phyloP scores from a whole-genome alignment of 139 green algal genomes.

The Coccomyxa sp. region DNA sequence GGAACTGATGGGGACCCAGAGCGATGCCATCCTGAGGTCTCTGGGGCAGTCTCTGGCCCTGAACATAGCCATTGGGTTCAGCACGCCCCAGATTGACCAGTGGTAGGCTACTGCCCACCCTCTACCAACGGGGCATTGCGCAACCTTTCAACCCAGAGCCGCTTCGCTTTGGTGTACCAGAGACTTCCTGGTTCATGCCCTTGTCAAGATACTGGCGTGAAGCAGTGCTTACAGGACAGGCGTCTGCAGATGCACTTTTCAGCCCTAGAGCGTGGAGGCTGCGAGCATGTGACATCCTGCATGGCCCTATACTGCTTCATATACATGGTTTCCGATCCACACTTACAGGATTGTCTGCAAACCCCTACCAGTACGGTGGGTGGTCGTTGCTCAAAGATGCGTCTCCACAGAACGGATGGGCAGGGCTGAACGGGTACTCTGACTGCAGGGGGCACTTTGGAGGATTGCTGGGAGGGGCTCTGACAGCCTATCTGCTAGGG shows the following conservation, averaged over 20 bases:
- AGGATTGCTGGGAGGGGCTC: conserved; percentile 23
- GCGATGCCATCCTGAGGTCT: conserved; percentile 2
- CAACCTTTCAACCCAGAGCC: too few relatives aligned
- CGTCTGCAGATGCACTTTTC: not conserved
- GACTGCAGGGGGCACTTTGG: conserved; percentile 28
- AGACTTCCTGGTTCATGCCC: not conserved
- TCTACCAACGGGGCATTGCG: too few relatives aligned
- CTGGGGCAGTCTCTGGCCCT: conserved; percentile 2
- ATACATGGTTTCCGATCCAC: not conserved
- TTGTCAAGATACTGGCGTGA: not conserved
- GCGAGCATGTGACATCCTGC: not conserved
- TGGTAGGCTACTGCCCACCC: not conserved
- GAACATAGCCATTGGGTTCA: conserved; percentile 7
- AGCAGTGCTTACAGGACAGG: not conserved
- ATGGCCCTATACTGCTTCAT: not conserved
- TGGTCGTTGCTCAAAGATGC: not conserved
- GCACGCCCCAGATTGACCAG: conserved; percentile 1
- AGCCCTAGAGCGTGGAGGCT: not conserved
- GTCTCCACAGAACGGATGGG: not conserved
- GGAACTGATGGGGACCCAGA: not conserved
- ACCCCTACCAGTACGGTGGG: not conserved
- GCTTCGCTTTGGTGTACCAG: not conserved
- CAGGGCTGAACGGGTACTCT: not conserved
- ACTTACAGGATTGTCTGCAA: not conserved
- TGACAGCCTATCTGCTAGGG: conserved; percentile 19